Evolutionary conservation across 495 filamentous ascomycete species (phyloP), one percentile per base, ranked within the genome.

Genomic region (Lasiosphaeris hirsuta): DNA sequence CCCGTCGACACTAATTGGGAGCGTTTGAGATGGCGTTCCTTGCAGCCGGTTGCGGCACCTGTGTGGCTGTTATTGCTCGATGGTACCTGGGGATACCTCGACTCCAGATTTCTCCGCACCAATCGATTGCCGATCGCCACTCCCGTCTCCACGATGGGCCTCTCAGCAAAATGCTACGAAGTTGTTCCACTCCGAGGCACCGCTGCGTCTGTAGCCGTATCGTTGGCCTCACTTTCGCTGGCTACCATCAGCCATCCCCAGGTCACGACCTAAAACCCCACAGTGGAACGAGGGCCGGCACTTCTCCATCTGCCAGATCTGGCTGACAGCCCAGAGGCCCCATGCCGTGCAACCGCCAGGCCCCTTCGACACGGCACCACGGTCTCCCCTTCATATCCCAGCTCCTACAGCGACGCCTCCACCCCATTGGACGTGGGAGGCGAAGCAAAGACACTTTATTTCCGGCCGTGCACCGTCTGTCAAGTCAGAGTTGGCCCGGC

Each of bases 1-100:
- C 53, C 33, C 51, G 57, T 38, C 51, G 51, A 35, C 30, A 36
- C 56, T n/a, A 46, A 57, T 61, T 54, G 50, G 11, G 14, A n/a
- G 51, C 37, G 64, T 64, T 64, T 64, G 57, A 63, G 51, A 54
- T 59, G 39, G 23, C 15, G 54, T 58, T 51, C 60, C 56, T 59
- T 58, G 51, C 57, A 57, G 48, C 36, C 47, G 54, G 47, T 33
- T 11, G 55, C 46, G 33, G 36, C 13, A 18, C 33, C 38, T 60
- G 43, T 61, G 51, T 63, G 63, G 62, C 52, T 51, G 49, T 37
- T 10, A 17, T 36, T 30, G 8, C 14, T 15, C 17, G 40, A 33
- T 44, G 39, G 51, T 44, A 23, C 39, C 56, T 39, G 36, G 19
- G 19, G 49, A 10, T 2, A 8, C 11, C 10, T 14, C 33, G 13